Percentiles rank a stretch among this genome's conserved stretches.
Conservation (phyloP, 352 stramenopile genomes). For the Pythium phragmitis region DNA sequence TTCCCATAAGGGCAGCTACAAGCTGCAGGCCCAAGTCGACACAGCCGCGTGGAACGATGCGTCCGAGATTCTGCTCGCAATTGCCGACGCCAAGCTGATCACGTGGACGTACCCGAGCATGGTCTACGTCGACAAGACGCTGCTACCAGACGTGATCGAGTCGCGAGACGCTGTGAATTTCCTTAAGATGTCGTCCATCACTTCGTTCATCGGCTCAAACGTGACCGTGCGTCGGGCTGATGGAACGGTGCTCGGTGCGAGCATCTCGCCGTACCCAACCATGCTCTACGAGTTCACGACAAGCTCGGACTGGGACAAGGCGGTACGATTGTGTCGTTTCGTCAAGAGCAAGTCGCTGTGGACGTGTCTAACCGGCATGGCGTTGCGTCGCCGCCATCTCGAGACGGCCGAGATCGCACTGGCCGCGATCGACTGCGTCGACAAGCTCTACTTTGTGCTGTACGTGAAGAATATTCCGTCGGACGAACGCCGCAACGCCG, state of each 20-base stretch:
- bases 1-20: constrained; percentile 60
- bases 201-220: constrained; percentile 82
- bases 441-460: constrained; percentile 93
- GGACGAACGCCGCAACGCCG: constrained; percentile 86
- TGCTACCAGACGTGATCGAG: constrained; percentile 81
- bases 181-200: constrained; percentile 83
- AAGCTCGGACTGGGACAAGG: constrained; percentile 88
- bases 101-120: constrained; percentile 92
- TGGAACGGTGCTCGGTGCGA: constrained; percentile 80
- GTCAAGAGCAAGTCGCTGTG: constrained; percentile 89
- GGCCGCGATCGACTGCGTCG: constrained; percentile 89
- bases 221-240: constrained; percentile 88
- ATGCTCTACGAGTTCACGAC: constrained; percentile 89
- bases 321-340: constrained; percentile 89
- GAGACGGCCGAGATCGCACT: constrained; percentile 91
- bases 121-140: constrained; percentile 90
- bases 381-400: constrained; percentile 84
- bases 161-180: constrained; percentile 77
- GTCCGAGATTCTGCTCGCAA: constrained; percentile 85
- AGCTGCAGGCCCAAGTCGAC: constrained; percentile 91
- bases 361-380: constrained; percentile 90
- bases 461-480: constrained; percentile 85
- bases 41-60: constrained; percentile 88
- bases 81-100: constrained; percentile 87
- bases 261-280: constrained; percentile 74